phyloP scores from a whole-genome alignment of 1,284 basidiomycete species.

The Ganoderma meredithae region DNA sequence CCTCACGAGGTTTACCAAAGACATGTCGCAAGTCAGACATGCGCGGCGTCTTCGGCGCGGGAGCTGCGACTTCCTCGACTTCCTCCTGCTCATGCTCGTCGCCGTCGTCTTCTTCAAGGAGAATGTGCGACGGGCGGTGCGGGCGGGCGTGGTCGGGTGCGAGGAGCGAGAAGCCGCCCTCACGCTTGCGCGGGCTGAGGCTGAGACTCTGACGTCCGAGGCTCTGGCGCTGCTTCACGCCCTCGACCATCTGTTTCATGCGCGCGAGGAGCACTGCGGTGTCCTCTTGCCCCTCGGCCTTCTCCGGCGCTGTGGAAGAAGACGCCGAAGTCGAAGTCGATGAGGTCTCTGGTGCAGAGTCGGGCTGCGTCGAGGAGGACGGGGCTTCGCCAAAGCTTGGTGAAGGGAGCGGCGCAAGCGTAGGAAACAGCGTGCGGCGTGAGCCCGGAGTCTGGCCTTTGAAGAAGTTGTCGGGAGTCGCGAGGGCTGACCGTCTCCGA shows the following conservation, averaged over 20 bases:
- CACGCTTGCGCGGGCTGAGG: conserved; percentile 36
- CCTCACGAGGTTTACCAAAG: conserved; percentile 22
- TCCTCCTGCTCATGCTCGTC: conserved; percentile 18
- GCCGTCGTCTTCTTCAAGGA: conserved; percentile 32
- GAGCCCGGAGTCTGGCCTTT: conserved; percentile 57
- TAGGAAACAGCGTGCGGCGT: conserved; percentile 33
- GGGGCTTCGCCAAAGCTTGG: conserved; percentile 27
- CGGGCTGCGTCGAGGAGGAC: conserved; percentile 14
- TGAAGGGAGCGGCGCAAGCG: conserved; percentile 26
- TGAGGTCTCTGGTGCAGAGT: conserved; percentile 20
- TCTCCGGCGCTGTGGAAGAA: conserved; percentile 19
- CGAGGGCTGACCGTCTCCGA: conserved; percentile 61
- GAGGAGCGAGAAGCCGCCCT: conserved; percentile 42
- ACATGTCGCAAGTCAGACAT: conserved; percentile 33
- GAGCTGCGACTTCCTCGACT: neutral
- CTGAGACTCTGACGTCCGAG: conserved; percentile 35
- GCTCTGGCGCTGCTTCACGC: conserved; percentile 63
- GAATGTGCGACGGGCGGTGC: conserved; percentile 25
- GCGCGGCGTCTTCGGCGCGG: conserved; percentile 20
- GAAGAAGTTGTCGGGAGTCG: conserved; percentile 59
- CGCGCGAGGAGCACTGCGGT: conserved; percentile 61
- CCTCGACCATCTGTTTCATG: conserved; percentile 69
- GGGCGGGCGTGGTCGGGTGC: conserved; percentile 33
- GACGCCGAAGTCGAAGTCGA: conserved; percentile 14
- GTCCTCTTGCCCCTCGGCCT: conserved; percentile 45